A percentile compares a stretch with the other conserved stretches of the same genome.
Conservation (phyloP, 129 eudicot genomes). For the Escallonia herrerae region DNA sequence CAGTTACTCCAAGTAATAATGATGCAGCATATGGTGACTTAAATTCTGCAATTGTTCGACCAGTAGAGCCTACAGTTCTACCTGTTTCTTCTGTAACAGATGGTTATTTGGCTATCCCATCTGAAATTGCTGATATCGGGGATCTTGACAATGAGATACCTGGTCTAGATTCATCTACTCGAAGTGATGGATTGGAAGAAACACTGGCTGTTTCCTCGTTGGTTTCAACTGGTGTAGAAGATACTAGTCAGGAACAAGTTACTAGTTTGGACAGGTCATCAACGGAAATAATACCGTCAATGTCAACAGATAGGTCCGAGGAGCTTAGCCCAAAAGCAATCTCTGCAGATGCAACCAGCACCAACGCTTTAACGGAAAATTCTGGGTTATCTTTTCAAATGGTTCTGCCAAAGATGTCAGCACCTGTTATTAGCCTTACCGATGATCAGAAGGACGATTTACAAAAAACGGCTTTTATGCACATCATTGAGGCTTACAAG, state of each 20-base stretch:
- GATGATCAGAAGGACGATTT: conserved; percentile 74
- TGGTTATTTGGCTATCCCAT: conserved; percentile 25
- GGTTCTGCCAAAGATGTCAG: conserved; percentile 87
- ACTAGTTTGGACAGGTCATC: conserved; percentile 34
- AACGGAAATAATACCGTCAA: conserved; percentile 49
- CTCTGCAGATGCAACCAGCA: conserved; percentile 40
- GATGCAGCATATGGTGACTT: conserved; percentile 22
- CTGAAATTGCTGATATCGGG: conserved; percentile 44
- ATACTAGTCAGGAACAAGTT: conserved; percentile 48
- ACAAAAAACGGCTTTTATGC: conserved; percentile 60
- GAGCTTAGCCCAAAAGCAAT: conserved; percentile 83
- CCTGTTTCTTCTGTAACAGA: conserved; percentile 32
- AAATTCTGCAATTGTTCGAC: conserved; percentile 27
- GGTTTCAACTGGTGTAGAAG: conserved; percentile 46
- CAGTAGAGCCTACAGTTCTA: conserved; percentile 15
- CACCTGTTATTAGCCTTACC: conserved; percentile 69
- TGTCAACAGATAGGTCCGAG: conserved; percentile 89
- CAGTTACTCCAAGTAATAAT: conserved; percentile 15
- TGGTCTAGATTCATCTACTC: conserved; percentile 61
- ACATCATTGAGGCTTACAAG: conserved; percentile 86
- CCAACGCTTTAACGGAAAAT: conserved; percentile 57
- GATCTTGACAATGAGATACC: conserved; percentile 60
- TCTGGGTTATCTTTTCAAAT: conserved; percentile 54
- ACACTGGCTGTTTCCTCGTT: conserved; percentile 24
- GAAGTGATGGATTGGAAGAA: conserved; percentile 38